These are phyloP conservation scores for Trypanosoma avium DNA, from an alignment of 208 protist species.

Conservation along the genomic window DNA sequence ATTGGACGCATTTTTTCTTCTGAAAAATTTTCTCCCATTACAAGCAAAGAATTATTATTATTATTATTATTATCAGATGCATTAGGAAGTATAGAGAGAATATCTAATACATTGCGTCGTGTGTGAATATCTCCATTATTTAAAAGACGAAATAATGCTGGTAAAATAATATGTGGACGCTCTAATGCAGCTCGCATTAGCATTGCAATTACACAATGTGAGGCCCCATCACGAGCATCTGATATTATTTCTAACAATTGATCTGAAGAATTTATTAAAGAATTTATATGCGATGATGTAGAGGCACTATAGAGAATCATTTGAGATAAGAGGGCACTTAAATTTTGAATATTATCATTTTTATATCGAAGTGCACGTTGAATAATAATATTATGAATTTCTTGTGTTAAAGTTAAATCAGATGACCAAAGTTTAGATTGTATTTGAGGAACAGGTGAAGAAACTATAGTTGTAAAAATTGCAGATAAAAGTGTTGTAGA, in stretches of 20 bases:
- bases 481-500: conserved; percentile 50
- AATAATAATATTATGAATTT: conserved; percentile 71
- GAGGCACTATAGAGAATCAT: conserved; percentile 52
- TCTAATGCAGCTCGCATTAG: conserved; percentile 56
- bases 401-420: conserved; percentile 45
- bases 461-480: conserved; percentile 33
- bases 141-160: conserved; percentile 73
- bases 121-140: conserved; percentile 45
- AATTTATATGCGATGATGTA: conserved; percentile 19
- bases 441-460: conserved; percentile 42
- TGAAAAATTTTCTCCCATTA: conserved; percentile 10
- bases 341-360: conserved; percentile 51
- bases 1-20: conserved; percentile 44
- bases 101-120: conserved; percentile 71
- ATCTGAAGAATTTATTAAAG: conserved; percentile 55
- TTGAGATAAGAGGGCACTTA: conserved; percentile 57
- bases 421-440: conserved; percentile 57
- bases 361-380: conserved; percentile 62
- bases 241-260: conserved; percentile 77
- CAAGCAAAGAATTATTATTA: too few species aligned
- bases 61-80: conserved; percentile 7
- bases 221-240: conserved; percentile 63
- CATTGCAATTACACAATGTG: conserved; percentile 61
- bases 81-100: conserved; percentile 61
- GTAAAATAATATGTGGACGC: conserved; percentile 65